Evolutionary conservation across 2,329 filamentous ascomycete species (phyloP), one percentile per base, ranked within the genome.

Genomic region (Scolecobasidium constrictum): DNA sequence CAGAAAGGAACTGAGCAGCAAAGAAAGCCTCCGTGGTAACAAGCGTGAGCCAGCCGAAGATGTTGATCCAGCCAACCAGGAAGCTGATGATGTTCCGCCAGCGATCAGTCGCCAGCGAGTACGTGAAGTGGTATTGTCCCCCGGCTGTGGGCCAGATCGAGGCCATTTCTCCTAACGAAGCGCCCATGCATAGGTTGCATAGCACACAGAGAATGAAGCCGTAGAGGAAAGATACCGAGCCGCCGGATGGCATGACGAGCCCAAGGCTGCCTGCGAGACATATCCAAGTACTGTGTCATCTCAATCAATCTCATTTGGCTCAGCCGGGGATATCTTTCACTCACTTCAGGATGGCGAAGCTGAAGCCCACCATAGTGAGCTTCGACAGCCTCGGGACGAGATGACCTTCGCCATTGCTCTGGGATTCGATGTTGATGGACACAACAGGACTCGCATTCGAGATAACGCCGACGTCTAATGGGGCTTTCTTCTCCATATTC

Each of bases 81-180:
- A 69, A 69, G 47, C 63, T 66, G 59, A 63, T 57, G 0, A 54
- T 43, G 23, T 55, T 61, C 39, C 54, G 62, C 64, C 64, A 68
- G 15, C 48, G 50, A 0, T 62, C 55, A 3, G 59, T 59, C 19
- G 58, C 64, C 6, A 68, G 41, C 0, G 63, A 61, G n/a, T 31
- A 31, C 9, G n/a, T 31, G 18, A 65, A 67, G 39, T 69, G 64
- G 50, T 68, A 69, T 36, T 69, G 66, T 1, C 67, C 66, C 5
- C 65, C 66, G 0, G 66, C 63, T 0, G 66, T 70, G 0, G 65
- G 67, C 63, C 65, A 70, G 35, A 68, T 62, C 2, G 64, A 60
- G 0, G 61, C 58, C 3, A 69, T 49, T 44, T 69, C 66, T 2
- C 62, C 67, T 4, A 69, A 50, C 19, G 63, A 67, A 0, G 63